phyloP scores from a whole-genome alignment of 2,329 filamentous ascomycete genomes.

The Aureobasidium sp. region DNA sequence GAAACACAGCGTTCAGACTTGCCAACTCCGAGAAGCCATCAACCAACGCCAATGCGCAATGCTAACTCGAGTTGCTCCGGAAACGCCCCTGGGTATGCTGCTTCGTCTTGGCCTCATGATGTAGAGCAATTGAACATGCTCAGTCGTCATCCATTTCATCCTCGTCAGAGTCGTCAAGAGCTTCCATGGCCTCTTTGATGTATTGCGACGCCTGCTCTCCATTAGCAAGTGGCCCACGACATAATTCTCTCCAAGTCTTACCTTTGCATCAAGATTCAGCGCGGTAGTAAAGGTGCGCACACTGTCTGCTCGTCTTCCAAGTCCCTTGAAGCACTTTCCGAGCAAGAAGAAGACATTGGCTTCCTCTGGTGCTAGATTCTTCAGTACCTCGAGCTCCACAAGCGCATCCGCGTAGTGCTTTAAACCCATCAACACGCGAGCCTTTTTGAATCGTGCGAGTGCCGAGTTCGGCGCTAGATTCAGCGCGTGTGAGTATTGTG shows the following conservation, averaged over 20 bases:
- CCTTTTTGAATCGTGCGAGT: conserved; percentile 86
- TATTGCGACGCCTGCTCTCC: conserved; percentile 66
- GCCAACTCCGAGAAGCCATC: not conserved
- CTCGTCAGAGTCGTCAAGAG: conserved; percentile 65
- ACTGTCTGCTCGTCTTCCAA: conserved; percentile 58
- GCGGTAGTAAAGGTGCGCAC: conserved; percentile 92
- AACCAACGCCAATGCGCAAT: not conserved
- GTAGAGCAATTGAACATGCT: not conserved
- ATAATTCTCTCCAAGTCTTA: conserved; percentile 34
- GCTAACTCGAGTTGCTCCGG: not conserved
- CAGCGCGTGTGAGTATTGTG: conserved; percentile 74
- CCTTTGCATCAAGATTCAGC: conserved; percentile 92
- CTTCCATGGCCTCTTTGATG: conserved; percentile 96
- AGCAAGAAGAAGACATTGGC: conserved; percentile 93
- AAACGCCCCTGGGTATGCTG: not conserved
- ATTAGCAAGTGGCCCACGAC: conserved; percentile 15
- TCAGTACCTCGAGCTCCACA: conserved; percentile 75
- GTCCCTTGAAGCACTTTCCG: conserved; percentile 60
- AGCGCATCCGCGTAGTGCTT: conserved; percentile 61
- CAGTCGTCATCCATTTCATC: conserved; percentile 49
- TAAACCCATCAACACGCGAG: conserved; percentile 73
- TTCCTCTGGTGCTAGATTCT: conserved; percentile 86
- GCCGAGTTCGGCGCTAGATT: conserved; percentile 72
- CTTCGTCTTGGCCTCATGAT: not conserved
- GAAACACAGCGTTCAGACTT: not conserved